Evolutionary conservation across 2,329 filamentous ascomycete genomes (phyloP).

Genomic region (Paecilomyces dactylethromorphus): DNA sequence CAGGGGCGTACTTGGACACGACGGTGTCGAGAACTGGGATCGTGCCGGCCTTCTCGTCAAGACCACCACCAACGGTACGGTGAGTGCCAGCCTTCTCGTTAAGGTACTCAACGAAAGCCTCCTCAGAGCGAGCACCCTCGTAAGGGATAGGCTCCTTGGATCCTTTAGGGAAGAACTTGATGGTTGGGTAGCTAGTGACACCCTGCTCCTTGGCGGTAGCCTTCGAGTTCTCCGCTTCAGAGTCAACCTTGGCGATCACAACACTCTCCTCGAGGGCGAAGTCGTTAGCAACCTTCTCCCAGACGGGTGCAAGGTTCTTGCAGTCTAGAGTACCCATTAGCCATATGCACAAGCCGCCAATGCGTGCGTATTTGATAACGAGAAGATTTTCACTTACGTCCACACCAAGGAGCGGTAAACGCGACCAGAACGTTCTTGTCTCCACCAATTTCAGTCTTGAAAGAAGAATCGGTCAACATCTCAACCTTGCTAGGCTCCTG

Average conservation of each 20-base stretch:
- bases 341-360: not conserved
- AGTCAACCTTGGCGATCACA: slow-evolving; percentile 90
- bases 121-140: slow-evolving; percentile 68
- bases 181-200: slow-evolving; percentile 85
- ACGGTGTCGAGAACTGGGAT: slow-evolving; percentile 71
- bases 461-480: slow-evolving; percentile 72
- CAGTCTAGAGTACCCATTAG: slow-evolving; percentile 62
- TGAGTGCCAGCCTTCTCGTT: slow-evolving; percentile 87
- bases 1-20: slow-evolving; percentile 60
- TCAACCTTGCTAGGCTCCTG: slow-evolving; percentile 66
- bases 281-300: slow-evolving; percentile 79
- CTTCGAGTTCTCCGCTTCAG: slow-evolving; percentile 81
- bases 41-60: slow-evolving; percentile 73
- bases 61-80: slow-evolving; percentile 71
- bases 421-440: slow-evolving; percentile 90
- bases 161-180: slow-evolving; percentile 93
- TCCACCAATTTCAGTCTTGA: slow-evolving; percentile 69
- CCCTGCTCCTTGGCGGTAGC: slow-evolving; percentile 67
- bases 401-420: slow-evolving; percentile 98
- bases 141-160: slow-evolving; percentile 67
- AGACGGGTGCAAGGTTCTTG: slow-evolving; percentile 85
- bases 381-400: slow-evolving; percentile 58
- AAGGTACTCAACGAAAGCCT: slow-evolving; percentile 69
- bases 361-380: slow-evolving; percentile 1
- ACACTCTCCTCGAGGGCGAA: slow-evolving; percentile 73